phyloP scores from a whole-genome alignment of 2,329 filamentous ascomycete genomes.

The Cladosporium sphaerospermum region DNA sequence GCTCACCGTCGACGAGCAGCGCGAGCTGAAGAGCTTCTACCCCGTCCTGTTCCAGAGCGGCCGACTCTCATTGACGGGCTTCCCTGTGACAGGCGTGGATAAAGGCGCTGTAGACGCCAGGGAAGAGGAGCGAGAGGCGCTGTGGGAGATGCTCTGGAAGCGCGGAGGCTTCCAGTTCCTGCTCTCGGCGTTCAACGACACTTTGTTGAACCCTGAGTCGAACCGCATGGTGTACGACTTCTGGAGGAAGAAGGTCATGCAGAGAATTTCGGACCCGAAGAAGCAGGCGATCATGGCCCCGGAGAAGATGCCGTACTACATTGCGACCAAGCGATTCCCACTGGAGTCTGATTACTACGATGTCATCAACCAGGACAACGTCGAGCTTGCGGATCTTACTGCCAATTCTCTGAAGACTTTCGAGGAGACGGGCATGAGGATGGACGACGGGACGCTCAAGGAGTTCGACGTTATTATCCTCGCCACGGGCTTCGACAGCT shows the following conservation, averaged over 20 bases:
- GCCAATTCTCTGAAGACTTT: slow-evolving; percentile 37
- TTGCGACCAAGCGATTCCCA: slow-evolving; percentile 39
- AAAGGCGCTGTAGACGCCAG: slow-evolving; percentile 27
- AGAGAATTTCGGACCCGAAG: slow-evolving; percentile 36
- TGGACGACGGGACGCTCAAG: slow-evolving; percentile 33
- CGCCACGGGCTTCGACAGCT: slow-evolving; percentile 41
- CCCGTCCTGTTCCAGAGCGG: slow-evolving; percentile 42
- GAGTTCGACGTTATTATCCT: slow-evolving; percentile 41
- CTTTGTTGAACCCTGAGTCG: slow-evolving; percentile 30
- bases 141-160: slow-evolving; percentile 36
- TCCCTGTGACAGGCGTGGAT: slow-evolving; percentile 52
- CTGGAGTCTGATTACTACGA: slow-evolving; percentile 45
- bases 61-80: slow-evolving; percentile 24
- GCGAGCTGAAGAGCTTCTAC: slow-evolving; percentile 37
- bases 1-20: slow-evolving; percentile 47
- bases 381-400: slow-evolving; percentile 37
- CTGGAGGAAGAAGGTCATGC: slow-evolving; percentile 39
- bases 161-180: slow-evolving; percentile 35
- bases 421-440: slow-evolving; percentile 39
- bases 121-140: slow-evolving; percentile 35
- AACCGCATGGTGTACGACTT: slow-evolving; percentile 40
- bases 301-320: slow-evolving; percentile 35
- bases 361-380: slow-evolving; percentile 37
- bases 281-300: slow-evolving; percentile 42
- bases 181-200: slow-evolving; percentile 37